Conservation (phyloP, 2,329 filamentous ascomycete genomes). For the Xenoacremonium recifei region DNA sequence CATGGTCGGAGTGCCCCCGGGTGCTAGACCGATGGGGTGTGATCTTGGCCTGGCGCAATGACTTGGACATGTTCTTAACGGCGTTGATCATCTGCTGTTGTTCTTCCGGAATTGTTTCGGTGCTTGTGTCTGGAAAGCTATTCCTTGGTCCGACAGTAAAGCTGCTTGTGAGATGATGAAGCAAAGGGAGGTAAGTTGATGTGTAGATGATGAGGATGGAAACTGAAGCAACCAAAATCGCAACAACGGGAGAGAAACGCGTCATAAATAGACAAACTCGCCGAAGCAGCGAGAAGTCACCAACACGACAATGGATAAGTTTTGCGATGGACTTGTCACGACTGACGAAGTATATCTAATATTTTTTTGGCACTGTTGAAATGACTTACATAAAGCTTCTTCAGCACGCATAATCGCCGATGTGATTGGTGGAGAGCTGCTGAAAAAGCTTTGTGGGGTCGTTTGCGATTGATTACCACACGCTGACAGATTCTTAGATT, state of each 20-base stretch:
- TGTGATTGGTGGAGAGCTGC: slow-evolving; percentile 15
- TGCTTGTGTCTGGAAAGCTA: slow-evolving; percentile 10
- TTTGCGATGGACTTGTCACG: slow-evolving; percentile 22
- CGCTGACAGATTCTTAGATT: slow-evolving; percentile 20
- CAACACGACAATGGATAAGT: slow-evolving; percentile 9
- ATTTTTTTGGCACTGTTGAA: slow-evolving; percentile 12
- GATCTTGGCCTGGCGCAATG: slow-evolving; percentile 68
- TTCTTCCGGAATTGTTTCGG: slow-evolving; percentile 5
- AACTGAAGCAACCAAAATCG: slow-evolving; percentile 36
- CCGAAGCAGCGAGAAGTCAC: slow-evolving; percentile 26
- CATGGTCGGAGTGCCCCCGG: slow-evolving; percentile 77
- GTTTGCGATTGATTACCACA: slow-evolving; percentile 13
- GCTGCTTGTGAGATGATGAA: slow-evolving; percentile 20
- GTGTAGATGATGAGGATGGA: slow-evolving; percentile 36
- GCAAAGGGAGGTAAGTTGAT: slow-evolving; percentile 21
- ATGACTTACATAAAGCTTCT: slow-evolving; percentile 12
- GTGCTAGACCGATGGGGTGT: slow-evolving; percentile 68
- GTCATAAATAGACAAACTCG: slow-evolving; percentile 28
- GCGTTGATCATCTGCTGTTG: slow-evolving; percentile 34
- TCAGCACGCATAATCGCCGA: slow-evolving; percentile 17
- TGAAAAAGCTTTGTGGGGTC: not conserved
- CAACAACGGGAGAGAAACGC: slow-evolving; percentile 30
- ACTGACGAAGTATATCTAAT: slow-evolving; percentile 27
- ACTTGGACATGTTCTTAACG: slow-evolving; percentile 56
- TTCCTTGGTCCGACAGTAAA: slow-evolving; percentile 11